Base-by-base conservation (phyloP, 2,329 filamentous ascomycete species). In the Cercospora sp. region DNA sequence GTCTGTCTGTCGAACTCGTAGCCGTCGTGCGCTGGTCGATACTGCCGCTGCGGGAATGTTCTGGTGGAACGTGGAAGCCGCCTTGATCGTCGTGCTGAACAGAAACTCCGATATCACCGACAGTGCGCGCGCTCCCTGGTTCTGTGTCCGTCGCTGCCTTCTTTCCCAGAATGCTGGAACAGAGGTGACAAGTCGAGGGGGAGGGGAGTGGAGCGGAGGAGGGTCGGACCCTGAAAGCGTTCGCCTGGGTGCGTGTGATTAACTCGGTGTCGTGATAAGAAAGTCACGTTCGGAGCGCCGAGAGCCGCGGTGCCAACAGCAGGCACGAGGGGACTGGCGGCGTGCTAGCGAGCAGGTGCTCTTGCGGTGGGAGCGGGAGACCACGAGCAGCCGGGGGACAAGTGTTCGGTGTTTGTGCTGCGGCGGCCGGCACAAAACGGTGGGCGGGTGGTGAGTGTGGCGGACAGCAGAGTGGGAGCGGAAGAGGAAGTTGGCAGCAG, bases 141-240 rank as follows among this genome's bases (percentile, higher is more conserved):
- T 16, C 23, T 55, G 48, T 55, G 20, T 28, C 20, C 9, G 48
- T 55, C 48, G 48, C 48, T 28, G 48, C 23, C 48, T 55, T 26
- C 48, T 30, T 28, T 28, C 23, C 48, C 23, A 55, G 48, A 6
- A 26, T 55, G 48, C 48, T 55, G 48, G 16, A 55, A 55, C 48
- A 55, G 48, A 55, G 26, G 48, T 55, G 20, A 42, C 48, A 55
- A 53, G 48, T 55, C 48, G 48, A n/a, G 10, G 48, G 10, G 36
- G 36, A 42, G 48, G 23, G 48, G 48, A 55, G 48, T 30, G 48
- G 48, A 55, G 23, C 48, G 48, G 48, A 31, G 48, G 20, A 53
- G 55, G 31, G 55, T 31, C 28, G 55, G 55, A 59, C 55, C 55
- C 55, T 59, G 55, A 12, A 36, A 33, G 28, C n/a, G 55, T 59